phyloP scores from a whole-genome alignment of 306 rosid genomes.

The Crotalaria pallida region DNA sequence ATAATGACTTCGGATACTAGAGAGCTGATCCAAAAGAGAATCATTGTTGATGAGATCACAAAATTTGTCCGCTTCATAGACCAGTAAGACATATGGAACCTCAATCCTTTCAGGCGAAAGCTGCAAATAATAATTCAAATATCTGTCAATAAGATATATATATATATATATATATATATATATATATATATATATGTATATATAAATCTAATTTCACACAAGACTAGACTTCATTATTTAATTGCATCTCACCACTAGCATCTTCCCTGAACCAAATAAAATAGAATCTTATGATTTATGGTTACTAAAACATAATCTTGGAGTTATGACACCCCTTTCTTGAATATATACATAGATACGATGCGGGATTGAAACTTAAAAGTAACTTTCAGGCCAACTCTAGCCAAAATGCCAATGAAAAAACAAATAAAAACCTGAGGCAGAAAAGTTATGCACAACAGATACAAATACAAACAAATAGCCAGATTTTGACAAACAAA shows the following conservation, averaged over 20 bases:
- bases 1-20: constrained; percentile 56
- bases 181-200: no score
- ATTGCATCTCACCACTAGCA: background rate
- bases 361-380: background rate
- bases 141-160: background rate
- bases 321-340: background rate
- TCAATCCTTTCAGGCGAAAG: constrained; percentile 47
- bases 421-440: background rate
- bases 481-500: background rate
- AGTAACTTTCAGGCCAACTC: background rate
- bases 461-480: background rate
- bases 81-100: constrained; percentile 63
- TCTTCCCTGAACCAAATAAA: background rate
- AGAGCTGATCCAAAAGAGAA: constrained; percentile 53
- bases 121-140: constrained; percentile 45
- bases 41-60: constrained; percentile 59
- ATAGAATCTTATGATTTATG: background rate
- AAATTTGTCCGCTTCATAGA: constrained; percentile 72
- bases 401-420: background rate
- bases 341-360: background rate
- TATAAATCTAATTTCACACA: background rate
- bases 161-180: no score
- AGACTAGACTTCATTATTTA: background rate
- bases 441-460: background rate
- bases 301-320: background rate